Evolutionary conservation across 495 filamentous ascomycete genomes (phyloP), one percentile per base, ranked within the genome.

Genomic region (Viridothelium virens): DNA sequence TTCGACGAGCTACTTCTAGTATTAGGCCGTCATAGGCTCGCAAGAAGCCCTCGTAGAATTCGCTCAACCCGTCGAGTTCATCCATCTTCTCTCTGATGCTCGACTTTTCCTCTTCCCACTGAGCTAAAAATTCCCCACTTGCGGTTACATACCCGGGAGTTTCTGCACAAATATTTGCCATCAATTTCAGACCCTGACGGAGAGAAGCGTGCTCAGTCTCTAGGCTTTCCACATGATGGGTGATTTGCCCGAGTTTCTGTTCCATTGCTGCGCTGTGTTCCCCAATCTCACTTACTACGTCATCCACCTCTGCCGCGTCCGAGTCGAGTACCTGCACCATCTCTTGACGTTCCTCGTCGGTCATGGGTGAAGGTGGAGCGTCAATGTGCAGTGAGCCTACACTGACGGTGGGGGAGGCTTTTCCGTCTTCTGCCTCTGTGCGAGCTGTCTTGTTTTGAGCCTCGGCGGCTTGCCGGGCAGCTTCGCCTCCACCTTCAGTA

Each of bases 221-320:
- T n/a, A 87, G 82, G 38, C 80, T 77, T 2, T 83, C 77, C 1
- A 85, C 77, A 63, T 87, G 83, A 48, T 85, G 81, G 3, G 80
- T 73, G 7, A 90, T 78, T 0, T 82, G 75, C 4, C 79, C 80
- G 62, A 87, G 88, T 44, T 84, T 82, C 0, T 74, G 76, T 74
- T 96, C 92, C 85, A 97, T 93, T 39, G 89, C 85, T 7, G 81
- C 80, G 31, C 90, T 84, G 53, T 84, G 85, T 65, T 91, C 87
- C 66, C 88, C 83, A 61, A 98, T 86, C 70, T 98, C 94, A 64
- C 81, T 76, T 2, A 96, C 87, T 14, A 97, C 94, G 70, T 95
- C 94, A 10, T 96, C 91, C 1, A 96, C 91, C 71, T 96, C 88
- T 3, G 80, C 79, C 3, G 94, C 89, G 74, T 98, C 94, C 65